Base-by-base conservation (phyloP, 805 yeast genomes). In the Candida railenensis region DNA sequence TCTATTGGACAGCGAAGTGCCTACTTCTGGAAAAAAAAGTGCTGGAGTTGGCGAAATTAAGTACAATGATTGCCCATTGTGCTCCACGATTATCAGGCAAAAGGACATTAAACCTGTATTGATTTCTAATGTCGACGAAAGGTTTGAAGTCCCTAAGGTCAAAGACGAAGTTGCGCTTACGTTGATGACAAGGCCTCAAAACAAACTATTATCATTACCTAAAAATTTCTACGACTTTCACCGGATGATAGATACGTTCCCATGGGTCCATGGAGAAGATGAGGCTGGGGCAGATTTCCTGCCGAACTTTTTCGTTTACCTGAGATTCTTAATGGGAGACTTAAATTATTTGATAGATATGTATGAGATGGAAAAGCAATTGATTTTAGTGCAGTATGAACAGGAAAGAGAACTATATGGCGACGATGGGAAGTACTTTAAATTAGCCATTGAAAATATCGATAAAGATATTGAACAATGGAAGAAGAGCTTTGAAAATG, bases 21-120 rank as follows among this genome's bases (percentile, higher is more conserved):
- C 77, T 1, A 56, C 54, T 18, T 63, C 63, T 43, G 39, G 21
- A 4, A 64, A 69, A 42, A 64, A 67, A 40, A 70, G 70, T 53
- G 51, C 61, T 28, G 55, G 52, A 32, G 73, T 66, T 12, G 54
- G 70, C 19, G 59, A 67, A 56, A 77, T 66, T 49, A 80, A 77
- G 56, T 74, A 76, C 47, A 81, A 81, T 44, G 88, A 82, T 39
- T 91, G 97, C 62, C 97, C 97, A 0, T 64, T 91, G 21, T 91
- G 97, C 65, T 73, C 82, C 3, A 80, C 82, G 40, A 56, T 71
- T 8, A 71, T 73, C 14, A 67, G 80, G 22, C 75, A 76, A 19
- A 74, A 76, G 21, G 83, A 81, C 43, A 70, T 84, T 8, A 77
- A 83, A 46, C 90, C 96, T 0, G 97, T 87, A 0, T 56, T 79